Conservation (phyloP, 495 filamentous ascomycete genomes). For the Penicillium paxilli region DNA sequence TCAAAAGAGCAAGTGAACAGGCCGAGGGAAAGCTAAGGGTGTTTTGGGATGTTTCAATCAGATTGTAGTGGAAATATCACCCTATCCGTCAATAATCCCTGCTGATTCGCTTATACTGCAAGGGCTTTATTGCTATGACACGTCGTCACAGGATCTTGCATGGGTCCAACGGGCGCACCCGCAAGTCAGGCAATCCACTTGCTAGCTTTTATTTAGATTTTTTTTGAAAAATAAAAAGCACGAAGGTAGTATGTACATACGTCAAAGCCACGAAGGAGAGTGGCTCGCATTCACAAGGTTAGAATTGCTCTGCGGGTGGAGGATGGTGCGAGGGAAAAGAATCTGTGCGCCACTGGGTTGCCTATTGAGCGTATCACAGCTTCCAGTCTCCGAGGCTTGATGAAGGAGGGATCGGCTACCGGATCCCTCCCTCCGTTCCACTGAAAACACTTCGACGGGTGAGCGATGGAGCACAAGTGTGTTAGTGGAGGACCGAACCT, state of each 20-base stretch:
- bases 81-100: background rate
- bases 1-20: too few relatives aligned
- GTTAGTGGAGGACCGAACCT: background rate
- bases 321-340: background rate
- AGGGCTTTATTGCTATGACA: background rate
- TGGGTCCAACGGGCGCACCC: constrained; percentile 1
- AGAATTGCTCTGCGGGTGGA: background rate
- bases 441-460: background rate
- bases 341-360: background rate
- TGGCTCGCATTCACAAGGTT: background rate
- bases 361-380: background rate
- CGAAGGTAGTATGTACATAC: too few relatives aligned
- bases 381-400: background rate
- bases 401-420: background rate
- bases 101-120: background rate
- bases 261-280: background rate
- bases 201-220: background rate
- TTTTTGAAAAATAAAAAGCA: too few relatives aligned
- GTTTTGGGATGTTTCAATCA: background rate
- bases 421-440: background rate
- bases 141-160: background rate
- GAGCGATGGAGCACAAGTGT: background rate
- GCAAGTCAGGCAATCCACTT: background rate
- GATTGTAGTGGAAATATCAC: background rate
- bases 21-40: too few relatives aligned